Evolutionary conservation across 371 early-diverging fungal species (phyloP).

Genomic region (Rhizomucor miehei): DNA sequence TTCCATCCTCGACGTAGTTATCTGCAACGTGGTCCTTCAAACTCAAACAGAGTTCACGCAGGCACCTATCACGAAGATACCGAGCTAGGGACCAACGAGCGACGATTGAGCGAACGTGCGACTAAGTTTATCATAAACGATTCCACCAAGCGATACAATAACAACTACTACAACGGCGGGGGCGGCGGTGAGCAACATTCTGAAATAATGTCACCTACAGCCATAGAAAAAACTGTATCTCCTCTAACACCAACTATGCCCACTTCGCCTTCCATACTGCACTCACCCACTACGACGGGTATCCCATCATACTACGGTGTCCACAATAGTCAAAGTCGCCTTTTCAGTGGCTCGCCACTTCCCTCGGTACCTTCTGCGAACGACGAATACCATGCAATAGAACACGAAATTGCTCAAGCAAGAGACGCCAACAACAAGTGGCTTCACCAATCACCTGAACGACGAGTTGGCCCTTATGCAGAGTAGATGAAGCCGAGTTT

Average conservation of each 20-base stretch:
- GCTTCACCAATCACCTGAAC: background rate
- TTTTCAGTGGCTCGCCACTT: background rate
- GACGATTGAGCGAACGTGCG: background rate
- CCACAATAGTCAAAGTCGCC: background rate
- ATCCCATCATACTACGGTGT: background rate
- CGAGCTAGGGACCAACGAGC: background rate
- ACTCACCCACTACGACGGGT: background rate
- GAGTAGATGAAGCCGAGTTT: too few species aligned
- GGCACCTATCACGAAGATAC: background rate
- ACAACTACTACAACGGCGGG: too few species aligned
- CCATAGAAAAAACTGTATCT: background rate
- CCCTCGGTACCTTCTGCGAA: background rate
- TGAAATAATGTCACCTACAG: background rate
- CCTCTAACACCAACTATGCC: background rate
- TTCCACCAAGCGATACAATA: constrained; percentile 11
- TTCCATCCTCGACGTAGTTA: constrained; percentile 36
- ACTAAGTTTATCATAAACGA: constrained; percentile 9
- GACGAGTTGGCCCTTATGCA: background rate
- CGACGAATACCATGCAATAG: background rate
- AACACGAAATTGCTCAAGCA: background rate
- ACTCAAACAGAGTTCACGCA: constrained; percentile 1
- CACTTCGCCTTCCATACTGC: background rate
- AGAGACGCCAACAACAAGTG: background rate
- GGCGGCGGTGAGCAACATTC: background rate
- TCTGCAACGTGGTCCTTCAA: background rate